A percentile compares a stretch with the other conserved stretches of the same genome.
Evolutionary conservation across 169 alveolate genomes (phyloP).

Genomic region (Plasmodium ovale): DNA sequence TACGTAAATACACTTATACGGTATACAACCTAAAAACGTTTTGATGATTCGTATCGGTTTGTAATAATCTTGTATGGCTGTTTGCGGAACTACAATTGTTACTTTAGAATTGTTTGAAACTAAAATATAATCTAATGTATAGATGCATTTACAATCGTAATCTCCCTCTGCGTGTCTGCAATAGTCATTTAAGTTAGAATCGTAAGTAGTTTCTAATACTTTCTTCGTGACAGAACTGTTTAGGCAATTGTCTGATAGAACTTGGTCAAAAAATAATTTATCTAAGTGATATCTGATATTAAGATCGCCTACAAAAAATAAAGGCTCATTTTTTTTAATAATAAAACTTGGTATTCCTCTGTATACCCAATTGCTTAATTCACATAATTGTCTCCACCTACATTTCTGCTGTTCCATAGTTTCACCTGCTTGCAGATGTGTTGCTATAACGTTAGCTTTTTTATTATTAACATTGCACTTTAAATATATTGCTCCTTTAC

Average conservation of each 20-base stretch:
- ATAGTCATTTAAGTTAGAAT: constrained; percentile 57
- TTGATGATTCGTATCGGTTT: constrained; percentile 19
- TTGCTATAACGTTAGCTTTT: constrained; percentile 84
- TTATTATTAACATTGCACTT: constrained; percentile 78
- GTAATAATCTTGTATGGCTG: constrained; percentile 35
- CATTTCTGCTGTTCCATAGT: constrained; percentile 58
- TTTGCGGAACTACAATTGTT: constrained; percentile 57
- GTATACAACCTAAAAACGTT: constrained; percentile 36
- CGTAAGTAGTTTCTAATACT: constrained; percentile 55
- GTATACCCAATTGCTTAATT: constrained; percentile 85
- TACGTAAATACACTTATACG: constrained; percentile 16
- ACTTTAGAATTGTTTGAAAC: constrained; percentile 33
- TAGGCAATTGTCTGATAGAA: constrained; percentile 24
- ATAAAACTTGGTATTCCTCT: constrained; percentile 70
- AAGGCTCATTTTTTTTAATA: constrained; percentile 73
- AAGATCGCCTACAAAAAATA: constrained; percentile 75
- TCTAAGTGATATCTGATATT: constrained; percentile 47
- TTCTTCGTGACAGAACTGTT: constrained; percentile 48
- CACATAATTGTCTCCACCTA: constrained; percentile 81
- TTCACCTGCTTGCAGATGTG: constrained; percentile 88
- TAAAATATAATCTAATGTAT: constrained; percentile 69
- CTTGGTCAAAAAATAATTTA: constrained; percentile 23
- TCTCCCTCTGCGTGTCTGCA: constrained; percentile 38
- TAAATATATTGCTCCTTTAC: constrained; percentile 89
- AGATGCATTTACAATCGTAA: constrained; percentile 7